Evolutionary conservation across 75 land plant genomes (phyloP).

Genomic region (Pinus tabuliformis): DNA sequence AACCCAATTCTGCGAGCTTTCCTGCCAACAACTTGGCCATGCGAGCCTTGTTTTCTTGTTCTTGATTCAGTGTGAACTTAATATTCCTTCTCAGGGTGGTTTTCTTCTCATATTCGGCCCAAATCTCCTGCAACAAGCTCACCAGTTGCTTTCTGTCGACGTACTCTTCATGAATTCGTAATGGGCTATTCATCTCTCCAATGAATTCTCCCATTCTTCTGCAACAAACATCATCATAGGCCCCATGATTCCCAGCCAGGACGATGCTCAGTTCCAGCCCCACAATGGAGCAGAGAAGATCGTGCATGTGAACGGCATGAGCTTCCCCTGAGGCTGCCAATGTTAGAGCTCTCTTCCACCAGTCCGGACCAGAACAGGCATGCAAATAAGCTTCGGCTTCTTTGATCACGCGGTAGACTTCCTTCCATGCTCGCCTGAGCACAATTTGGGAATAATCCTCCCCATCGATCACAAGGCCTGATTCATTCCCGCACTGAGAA

Average conservation of each 20-base stretch:
- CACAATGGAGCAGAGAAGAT: constrained; percentile 22
- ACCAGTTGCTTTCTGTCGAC: constrained; percentile 12
- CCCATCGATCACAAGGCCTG: no score
- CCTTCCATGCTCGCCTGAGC: constrained; percentile 11
- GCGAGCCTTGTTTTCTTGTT: constrained; percentile 22
- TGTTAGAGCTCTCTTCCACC: constrained; percentile 26
- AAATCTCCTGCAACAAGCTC: no score
- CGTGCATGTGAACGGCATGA: constrained; percentile 26
- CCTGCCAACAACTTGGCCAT: constrained; percentile 14
- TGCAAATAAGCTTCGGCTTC: constrained; percentile 24
- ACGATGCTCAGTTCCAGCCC: constrained; percentile 17
- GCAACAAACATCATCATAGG: constrained; percentile 12
- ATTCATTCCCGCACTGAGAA: not conserved
- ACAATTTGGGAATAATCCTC: no score
- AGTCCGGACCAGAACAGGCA: constrained; percentile 19
- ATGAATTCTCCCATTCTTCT: constrained; percentile 13
- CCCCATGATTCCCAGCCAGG: constrained; percentile 5
- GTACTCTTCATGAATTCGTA: constrained; percentile 8
- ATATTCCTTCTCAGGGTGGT: no score
- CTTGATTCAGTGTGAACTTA: not conserved
- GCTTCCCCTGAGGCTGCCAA: constrained; percentile 19
- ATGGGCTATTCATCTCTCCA: constrained; percentile 13
- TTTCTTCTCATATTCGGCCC: no score
- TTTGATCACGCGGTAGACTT: constrained; percentile 22
- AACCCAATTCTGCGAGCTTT: constrained; percentile 10